These are phyloP conservation scores for Combretum micranthum DNA, from an alignment of 345 rosid species.

Conservation along the genomic window DNA sequence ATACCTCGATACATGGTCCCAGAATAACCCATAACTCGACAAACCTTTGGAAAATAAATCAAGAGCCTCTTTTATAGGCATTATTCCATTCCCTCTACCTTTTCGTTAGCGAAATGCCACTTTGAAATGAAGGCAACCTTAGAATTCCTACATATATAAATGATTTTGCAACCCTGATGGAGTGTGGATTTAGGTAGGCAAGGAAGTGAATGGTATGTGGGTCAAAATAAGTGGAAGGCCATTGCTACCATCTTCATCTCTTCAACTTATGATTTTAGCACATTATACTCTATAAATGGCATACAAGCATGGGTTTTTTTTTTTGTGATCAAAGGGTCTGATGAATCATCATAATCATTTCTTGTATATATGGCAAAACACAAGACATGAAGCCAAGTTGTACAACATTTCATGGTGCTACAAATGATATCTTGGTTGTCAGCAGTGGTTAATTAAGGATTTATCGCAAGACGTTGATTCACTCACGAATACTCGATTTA, in stretches of 20 bases:
- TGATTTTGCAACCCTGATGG: not conserved
- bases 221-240: not conserved
- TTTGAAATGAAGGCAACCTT: not conserved
- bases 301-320: conserved; percentile 6
- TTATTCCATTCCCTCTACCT: not conserved
- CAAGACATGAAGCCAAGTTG: conserved; percentile 6
- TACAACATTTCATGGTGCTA: conserved; percentile 3
- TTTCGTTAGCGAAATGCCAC: conserved; percentile 1
- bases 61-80: not conserved
- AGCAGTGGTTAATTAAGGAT: too few relatives aligned
- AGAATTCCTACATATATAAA: not conserved
- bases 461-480: too few relatives aligned
- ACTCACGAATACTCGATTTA: too few relatives aligned
- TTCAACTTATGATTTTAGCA: not conserved
- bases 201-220: too few relatives aligned
- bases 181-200: conserved; percentile 2
- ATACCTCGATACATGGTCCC: conserved; percentile 5
- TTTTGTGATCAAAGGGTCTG: not conserved
- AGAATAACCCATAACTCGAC: not conserved
- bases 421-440: not conserved
- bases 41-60: not conserved
- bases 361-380: conserved; percentile 6
- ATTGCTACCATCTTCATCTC: not conserved
- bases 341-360: not conserved
- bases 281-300: not conserved